Evolutionary conservation across 495 filamentous ascomycete genomes (phyloP), one percentile per base, ranked within the genome.

Genomic region (Patellaria atrata): DNA sequence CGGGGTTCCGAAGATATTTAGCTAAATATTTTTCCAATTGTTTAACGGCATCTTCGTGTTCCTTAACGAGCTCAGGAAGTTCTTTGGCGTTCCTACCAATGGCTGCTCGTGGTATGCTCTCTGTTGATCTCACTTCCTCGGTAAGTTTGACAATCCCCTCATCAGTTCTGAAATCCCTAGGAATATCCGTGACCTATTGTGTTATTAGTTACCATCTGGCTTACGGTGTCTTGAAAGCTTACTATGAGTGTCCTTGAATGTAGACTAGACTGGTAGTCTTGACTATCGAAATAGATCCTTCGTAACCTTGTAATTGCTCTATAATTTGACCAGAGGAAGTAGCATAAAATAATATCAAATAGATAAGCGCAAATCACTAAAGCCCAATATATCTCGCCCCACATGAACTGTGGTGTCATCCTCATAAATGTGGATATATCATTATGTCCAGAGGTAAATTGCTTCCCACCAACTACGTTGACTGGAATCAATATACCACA

Each of bases 251-350:
- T 94, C 39, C 91, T 68, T 4, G 91, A 73, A 56, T 94, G 84
- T 33, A 94, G 59, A 55, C 84, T 91, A 25, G 68, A 66, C 54
- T 91, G 78, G 47, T 94, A 97, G 22, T 94, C 91, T 4, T 80
- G 67, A 43, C 77, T 91, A 45, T 85, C 64, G 48, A 92, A 86
- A 51, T 92, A 94, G 21, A 69, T 51, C 31, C 80, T 71, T 46
- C 86, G 71, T 37, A 97, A 53, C 26, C 57, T 60, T 15, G 72
- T 50, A 15, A 96, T 68, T 12, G 65, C 73, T 28, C 67, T 70
- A 57, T 96, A 96, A 47, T 93, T 94, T 59, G 68, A 73, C 83
- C 84, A 97, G 13, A 97, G 58, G 50, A 92, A 92, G 41, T 63
- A 75, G 32, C 65, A 75, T 29, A 94, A 64, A 20, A 85, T 67